Conservation (phyloP, 1,284 basidiomycete species). For the Butyriboletus appendiculatus region DNA sequence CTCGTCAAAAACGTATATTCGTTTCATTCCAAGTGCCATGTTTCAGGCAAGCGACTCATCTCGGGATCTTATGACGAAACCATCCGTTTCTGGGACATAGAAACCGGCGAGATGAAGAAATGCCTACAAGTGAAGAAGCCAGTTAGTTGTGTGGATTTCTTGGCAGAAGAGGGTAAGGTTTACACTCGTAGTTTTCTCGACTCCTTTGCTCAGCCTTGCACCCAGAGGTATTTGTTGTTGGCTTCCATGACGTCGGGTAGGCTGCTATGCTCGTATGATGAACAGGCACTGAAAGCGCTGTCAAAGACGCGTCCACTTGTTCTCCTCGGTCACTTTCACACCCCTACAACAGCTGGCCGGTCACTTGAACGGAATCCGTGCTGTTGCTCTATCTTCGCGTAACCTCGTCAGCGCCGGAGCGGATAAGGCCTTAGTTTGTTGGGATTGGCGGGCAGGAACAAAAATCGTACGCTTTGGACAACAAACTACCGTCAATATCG, state of each 20-base stretch:
- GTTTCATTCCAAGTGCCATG: not conserved
- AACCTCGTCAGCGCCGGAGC: slow-evolving; percentile 90
- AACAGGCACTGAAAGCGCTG: slow-evolving; percentile 4
- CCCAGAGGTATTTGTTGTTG: slow-evolving; percentile 84
- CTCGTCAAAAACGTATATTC: not conserved
- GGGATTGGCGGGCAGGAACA: slow-evolving; percentile 84
- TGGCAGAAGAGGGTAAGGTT: slow-evolving; percentile 70
- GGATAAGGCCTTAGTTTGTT: slow-evolving; percentile 88
- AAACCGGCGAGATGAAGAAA: slow-evolving; percentile 79
- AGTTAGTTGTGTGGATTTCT: slow-evolving; percentile 88
- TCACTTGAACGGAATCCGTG: slow-evolving; percentile 78
- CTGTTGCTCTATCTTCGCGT: slow-evolving; percentile 83
- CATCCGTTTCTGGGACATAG: slow-evolving; percentile 86
- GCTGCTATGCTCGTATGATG: slow-evolving; percentile 26
- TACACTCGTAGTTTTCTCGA: not conserved
- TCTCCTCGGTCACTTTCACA: slow-evolving; percentile 77
- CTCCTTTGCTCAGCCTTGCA: slow-evolving; percentile 4
- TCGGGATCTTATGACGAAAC: slow-evolving; percentile 92
- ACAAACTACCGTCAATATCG: slow-evolving; percentile 90
- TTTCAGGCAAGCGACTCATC: slow-evolving; percentile 69
- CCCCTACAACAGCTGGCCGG: slow-evolving; percentile 84
- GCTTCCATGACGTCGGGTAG: slow-evolving; percentile 89
- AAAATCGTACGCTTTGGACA: slow-evolving; percentile 92
- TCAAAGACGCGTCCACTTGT: slow-evolving; percentile 75
- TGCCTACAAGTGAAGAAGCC: slow-evolving; percentile 82